Evolutionary conservation across 2,329 filamentous ascomycete genomes (phyloP).

Genomic region (Xylariaceae sp.): DNA sequence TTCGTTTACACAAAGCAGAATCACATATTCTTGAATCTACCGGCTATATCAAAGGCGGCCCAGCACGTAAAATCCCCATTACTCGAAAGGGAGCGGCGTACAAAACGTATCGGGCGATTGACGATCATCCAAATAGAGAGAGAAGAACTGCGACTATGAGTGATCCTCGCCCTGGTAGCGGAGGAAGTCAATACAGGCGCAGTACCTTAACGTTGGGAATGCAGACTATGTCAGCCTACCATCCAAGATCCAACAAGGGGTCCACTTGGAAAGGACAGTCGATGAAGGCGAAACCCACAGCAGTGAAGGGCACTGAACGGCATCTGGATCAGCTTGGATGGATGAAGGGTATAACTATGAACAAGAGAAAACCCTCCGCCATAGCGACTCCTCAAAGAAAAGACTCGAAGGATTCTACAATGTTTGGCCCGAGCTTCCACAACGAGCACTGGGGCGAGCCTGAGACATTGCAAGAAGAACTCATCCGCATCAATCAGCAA

Average conservation of each 20-base stretch:
- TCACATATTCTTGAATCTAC: slow-evolving; percentile 68
- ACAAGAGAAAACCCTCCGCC: slow-evolving; percentile 55
- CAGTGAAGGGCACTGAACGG: slow-evolving; percentile 50
- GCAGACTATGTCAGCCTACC: slow-evolving; percentile 50
- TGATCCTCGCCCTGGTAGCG: slow-evolving; percentile 57
- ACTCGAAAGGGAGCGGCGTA: slow-evolving; percentile 87
- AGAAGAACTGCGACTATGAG: slow-evolving; percentile 67
- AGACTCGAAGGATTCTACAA: slow-evolving; percentile 57
- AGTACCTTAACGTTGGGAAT: slow-evolving; percentile 52
- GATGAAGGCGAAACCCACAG: slow-evolving; percentile 61
- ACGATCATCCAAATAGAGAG: slow-evolving; percentile 62
- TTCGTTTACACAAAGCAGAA: slow-evolving; percentile 78
- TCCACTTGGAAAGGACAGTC: slow-evolving; percentile 61
- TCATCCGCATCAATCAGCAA: slow-evolving; percentile 65
- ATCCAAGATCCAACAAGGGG: slow-evolving; percentile 41
- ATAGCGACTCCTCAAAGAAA: slow-evolving; percentile 53
- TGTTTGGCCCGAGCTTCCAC: slow-evolving; percentile 58
- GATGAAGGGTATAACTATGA: slow-evolving; percentile 73
- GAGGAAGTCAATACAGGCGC: slow-evolving; percentile 49
- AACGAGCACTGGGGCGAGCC: slow-evolving; percentile 65
- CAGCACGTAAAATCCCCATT: slow-evolving; percentile 69
- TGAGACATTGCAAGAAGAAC: slow-evolving; percentile 68
- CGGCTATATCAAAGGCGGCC: slow-evolving; percentile 73
- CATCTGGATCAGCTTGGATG: slow-evolving; percentile 67
- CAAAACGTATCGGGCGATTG: slow-evolving; percentile 80